phyloP scores from a whole-genome alignment of 768 basidiomycete genomes.

The Russula griseocarnosa region DNA sequence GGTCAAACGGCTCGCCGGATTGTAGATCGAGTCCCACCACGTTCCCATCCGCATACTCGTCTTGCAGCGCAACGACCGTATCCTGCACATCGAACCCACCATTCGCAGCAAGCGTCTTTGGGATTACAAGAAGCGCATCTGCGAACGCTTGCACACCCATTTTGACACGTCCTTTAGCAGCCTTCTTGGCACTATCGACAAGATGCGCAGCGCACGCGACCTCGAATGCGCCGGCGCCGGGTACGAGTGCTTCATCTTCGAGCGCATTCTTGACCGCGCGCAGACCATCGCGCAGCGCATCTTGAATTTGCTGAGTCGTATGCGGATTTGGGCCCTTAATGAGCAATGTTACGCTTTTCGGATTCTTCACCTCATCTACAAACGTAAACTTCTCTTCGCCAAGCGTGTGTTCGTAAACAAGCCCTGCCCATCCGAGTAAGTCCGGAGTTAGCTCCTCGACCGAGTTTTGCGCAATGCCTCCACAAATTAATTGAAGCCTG shows the following conservation, averaged over 20 bases:
- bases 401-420: slow-evolving; percentile 97
- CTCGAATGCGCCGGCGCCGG: slow-evolving; percentile 98
- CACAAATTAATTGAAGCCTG: slow-evolving; percentile 90
- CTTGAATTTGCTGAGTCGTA: slow-evolving; percentile 94
- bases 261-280: slow-evolving; percentile 95
- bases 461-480: slow-evolving; percentile 95
- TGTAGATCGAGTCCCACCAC: slow-evolving; percentile 87
- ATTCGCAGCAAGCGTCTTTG: slow-evolving; percentile 94
- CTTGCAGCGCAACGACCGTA: slow-evolving; percentile 88
- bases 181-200: slow-evolving; percentile 70
- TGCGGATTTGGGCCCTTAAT: slow-evolving; percentile 98
- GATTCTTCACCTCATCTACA: slow-evolving; percentile 92
- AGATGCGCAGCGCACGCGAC: slow-evolving; percentile 87
- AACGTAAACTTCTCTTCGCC: slow-evolving; percentile 99
- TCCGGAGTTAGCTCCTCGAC: slow-evolving; percentile 93
- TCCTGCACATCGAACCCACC: slow-evolving; percentile 98
- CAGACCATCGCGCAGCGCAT: slow-evolving; percentile 95
- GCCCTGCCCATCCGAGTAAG: slow-evolving; percentile 93
- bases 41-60: slow-evolving; percentile 93
- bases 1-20: slow-evolving; percentile 95
- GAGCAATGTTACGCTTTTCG: slow-evolving; percentile 91
- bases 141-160: slow-evolving; percentile 98
- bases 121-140: slow-evolving; percentile 89
- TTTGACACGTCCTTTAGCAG: slow-evolving; percentile 90
- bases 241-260: slow-evolving; percentile 83